phyloP scores from a whole-genome alignment of 306 rosid species.

The Psophocarpus tetragonolobus region DNA sequence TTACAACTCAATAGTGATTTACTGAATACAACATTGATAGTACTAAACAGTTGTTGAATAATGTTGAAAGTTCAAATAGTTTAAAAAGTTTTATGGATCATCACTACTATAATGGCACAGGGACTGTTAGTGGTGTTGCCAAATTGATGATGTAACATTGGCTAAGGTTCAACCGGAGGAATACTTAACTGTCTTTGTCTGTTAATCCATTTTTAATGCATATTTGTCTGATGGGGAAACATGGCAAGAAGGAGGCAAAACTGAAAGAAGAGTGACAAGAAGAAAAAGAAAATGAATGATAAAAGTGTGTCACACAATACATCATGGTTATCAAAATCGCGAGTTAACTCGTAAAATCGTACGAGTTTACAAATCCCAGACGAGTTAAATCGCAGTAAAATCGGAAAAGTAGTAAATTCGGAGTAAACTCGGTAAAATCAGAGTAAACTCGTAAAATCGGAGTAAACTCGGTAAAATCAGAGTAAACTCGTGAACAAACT shows the following conservation, averaged over 20 bases:
- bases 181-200: background rate
- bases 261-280: background rate
- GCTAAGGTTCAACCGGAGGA: background rate
- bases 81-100: background rate
- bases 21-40: background rate
- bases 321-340: too few species aligned
- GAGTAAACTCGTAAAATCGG: too few species aligned
- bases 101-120: background rate
- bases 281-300: background rate
- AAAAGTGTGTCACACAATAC: background rate
- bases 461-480: too few species aligned
- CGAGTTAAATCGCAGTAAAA: too few species aligned
- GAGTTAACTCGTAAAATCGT: too few species aligned
- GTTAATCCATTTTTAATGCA: background rate
- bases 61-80: conserved; percentile 7
- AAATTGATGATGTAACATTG: background rate
- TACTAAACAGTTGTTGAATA: conserved; percentile 6
- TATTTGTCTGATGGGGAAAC: background rate
- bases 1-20: background rate
- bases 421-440: too few species aligned
- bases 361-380: too few species aligned
- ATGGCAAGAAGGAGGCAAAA: background rate
- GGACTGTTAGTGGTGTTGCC: background rate
- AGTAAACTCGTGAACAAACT: too few species aligned
- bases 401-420: too few species aligned